Conservation (phyloP, 176 grass and related monocot genomes). For the Carex parvula region DNA sequence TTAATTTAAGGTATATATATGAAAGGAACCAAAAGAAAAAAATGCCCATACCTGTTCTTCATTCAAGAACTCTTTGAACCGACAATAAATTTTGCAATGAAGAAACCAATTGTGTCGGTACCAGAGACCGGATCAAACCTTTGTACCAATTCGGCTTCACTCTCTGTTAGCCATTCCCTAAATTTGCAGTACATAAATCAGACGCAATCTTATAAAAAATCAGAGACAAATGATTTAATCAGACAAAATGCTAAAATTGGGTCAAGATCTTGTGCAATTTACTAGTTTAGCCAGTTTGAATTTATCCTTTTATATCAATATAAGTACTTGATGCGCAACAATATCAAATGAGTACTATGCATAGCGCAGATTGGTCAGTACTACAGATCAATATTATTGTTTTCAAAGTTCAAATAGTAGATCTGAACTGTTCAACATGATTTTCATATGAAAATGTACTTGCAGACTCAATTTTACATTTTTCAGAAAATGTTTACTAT, state of each 20-base stretch:
- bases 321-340: not conserved
- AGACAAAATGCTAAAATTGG: not conserved
- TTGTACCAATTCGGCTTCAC: constrained; percentile 83
- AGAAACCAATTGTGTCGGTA: constrained; percentile 90
- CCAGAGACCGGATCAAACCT: constrained; percentile 89
- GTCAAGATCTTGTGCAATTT: not conserved
- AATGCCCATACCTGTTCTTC: not conserved
- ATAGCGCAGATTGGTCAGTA: too few relatives aligned
- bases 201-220: constrained; percentile 17
- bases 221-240: not conserved
- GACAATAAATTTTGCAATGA: constrained; percentile 78
- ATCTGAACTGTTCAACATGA: too few relatives aligned
- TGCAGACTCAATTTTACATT: too few relatives aligned
- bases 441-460: too few relatives aligned
- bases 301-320: not conserved
- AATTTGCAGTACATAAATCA: not conserved
- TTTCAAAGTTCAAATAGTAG: too few relatives aligned
- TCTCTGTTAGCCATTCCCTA: constrained; percentile 73
- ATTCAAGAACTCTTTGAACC: constrained; percentile 37
- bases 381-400: too few relatives aligned
- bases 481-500: too few relatives aligned
- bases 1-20: not conserved
- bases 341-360: not conserved
- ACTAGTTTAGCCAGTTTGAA: not conserved
- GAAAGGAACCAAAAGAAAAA: not conserved